phyloP scores from a whole-genome alignment of 2,329 filamentous ascomycete species.

The Diaporthe capsici region DNA sequence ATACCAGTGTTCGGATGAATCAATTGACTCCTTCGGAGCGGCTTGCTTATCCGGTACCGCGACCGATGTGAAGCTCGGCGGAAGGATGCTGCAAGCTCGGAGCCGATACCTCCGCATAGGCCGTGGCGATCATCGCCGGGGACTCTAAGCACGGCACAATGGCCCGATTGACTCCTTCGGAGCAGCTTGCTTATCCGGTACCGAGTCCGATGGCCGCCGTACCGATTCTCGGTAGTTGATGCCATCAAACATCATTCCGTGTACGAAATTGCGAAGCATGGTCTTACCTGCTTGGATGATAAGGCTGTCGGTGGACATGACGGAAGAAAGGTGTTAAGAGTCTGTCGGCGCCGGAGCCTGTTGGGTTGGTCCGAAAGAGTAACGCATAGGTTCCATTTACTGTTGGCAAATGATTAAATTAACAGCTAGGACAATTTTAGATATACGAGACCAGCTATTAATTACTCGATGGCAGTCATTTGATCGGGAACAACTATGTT shows the following conservation, averaged over 20 bases:
- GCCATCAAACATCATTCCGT: neutral
- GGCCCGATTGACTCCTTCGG: neutral
- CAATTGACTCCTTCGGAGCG: neutral
- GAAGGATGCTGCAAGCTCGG: neutral
- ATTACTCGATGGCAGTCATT: too few relatives aligned
- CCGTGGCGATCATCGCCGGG: neutral
- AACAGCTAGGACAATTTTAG: too few relatives aligned
- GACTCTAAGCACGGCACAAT: neutral
- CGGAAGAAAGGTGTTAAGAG: neutral
- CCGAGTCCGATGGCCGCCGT: neutral
- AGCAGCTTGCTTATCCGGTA: neutral
- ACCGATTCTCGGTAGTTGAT: neutral
- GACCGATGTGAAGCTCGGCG: neutral
- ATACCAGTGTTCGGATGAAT: neutral
- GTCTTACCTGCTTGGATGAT: neutral
- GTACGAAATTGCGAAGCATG: neutral
- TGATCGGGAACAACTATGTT: too few relatives aligned
- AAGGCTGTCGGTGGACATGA: neutral
- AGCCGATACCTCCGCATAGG: neutral
- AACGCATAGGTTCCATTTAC: too few relatives aligned
- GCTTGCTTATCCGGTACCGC: neutral
- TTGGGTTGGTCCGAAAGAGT: too few relatives aligned
- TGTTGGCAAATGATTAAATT: too few relatives aligned
- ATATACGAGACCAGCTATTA: too few relatives aligned
- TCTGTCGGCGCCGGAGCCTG: too few relatives aligned